Evolutionary conservation across 345 rosid genomes (phyloP).

Genomic region (Eucalyptus paniculata): DNA sequence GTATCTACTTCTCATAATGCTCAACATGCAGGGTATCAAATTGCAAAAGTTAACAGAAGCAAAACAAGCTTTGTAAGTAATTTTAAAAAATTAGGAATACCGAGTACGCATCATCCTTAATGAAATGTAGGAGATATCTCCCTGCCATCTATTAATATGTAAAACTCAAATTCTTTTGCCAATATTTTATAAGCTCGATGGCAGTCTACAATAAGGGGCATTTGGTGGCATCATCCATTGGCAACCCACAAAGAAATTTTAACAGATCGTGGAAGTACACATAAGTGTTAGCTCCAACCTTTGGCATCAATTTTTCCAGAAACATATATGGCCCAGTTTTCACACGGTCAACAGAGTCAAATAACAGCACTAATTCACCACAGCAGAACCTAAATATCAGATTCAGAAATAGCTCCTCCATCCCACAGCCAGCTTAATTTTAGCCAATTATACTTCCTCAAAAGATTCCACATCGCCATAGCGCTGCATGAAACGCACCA

Average conservation of each 20-base stretch:
- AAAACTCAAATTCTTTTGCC: neutral
- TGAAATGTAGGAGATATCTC: neutral
- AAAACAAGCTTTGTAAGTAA: neutral
- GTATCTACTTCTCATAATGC: neutral
- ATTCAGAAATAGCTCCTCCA: neutral
- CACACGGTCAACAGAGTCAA: neutral
- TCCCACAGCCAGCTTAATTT: neutral
- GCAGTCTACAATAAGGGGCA: neutral
- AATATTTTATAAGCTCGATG: neutral
- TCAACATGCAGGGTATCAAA: neutral
- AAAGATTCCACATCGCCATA: neutral
- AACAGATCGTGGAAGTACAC: neutral
- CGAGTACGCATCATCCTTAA: neutral
- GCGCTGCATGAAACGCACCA: neutral
- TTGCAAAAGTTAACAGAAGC: neutral
- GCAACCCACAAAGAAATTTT: neutral
- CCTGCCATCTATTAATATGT: neutral
- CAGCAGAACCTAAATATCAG: neutral
- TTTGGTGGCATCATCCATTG: neutral
- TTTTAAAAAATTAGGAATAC: neutral
- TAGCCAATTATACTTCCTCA: neutral
- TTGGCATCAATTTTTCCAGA: neutral
- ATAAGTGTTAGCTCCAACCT: neutral
- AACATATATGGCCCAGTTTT: neutral
- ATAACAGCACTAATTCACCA: neutral